Percentiles rank a stretch among this genome's conserved stretches.
phyloP scores from a whole-genome alignment of 1,284 basidiomycete species.

The Ceratobasidium theobromae region DNA sequence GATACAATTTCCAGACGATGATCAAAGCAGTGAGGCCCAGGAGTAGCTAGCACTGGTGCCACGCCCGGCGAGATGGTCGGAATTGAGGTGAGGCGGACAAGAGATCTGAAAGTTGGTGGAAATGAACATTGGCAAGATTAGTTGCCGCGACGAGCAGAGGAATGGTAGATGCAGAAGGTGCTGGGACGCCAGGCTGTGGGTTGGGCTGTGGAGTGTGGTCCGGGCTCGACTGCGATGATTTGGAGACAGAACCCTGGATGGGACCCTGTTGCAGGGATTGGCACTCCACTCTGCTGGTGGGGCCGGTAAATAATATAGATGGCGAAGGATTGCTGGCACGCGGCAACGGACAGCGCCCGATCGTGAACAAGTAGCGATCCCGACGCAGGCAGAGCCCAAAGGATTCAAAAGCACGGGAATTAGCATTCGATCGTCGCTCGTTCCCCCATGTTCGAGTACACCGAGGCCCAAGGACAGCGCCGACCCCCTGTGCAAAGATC shows the following conservation, averaged over 20 bases:
- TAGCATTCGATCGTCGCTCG: neutral
- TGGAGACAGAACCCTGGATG: neutral
- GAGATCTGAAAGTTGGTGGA: neutral
- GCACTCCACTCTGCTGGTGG: slow-evolving; percentile 6
- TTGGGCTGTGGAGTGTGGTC: neutral
- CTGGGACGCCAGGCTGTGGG: neutral
- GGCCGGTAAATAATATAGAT: slow-evolving; percentile 4
- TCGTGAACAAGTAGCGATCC: slow-evolving; percentile 23
- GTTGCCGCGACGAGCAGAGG: neutral
- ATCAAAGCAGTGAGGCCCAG: neutral
- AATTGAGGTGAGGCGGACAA: slow-evolving; percentile 24
- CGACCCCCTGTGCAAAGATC: slow-evolving; percentile 1
- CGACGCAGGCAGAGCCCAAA: slow-evolving; percentile 16
- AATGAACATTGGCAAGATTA: neutral
- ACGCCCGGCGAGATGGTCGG: neutral
- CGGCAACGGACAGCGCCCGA: slow-evolving; percentile 5
- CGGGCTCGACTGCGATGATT: slow-evolving; percentile 2
- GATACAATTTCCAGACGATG: neutral
- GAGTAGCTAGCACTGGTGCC: neutral
- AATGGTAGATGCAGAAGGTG: neutral
- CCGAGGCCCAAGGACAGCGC: neutral
- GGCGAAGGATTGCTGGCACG: slow-evolving; percentile 5
- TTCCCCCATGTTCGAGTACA: neutral
- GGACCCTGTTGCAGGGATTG: neutral
- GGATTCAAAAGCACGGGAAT: neutral